phyloP scores from a whole-genome alignment of 1,284 basidiomycete species.

The Cryptococcus maquisensis region DNA sequence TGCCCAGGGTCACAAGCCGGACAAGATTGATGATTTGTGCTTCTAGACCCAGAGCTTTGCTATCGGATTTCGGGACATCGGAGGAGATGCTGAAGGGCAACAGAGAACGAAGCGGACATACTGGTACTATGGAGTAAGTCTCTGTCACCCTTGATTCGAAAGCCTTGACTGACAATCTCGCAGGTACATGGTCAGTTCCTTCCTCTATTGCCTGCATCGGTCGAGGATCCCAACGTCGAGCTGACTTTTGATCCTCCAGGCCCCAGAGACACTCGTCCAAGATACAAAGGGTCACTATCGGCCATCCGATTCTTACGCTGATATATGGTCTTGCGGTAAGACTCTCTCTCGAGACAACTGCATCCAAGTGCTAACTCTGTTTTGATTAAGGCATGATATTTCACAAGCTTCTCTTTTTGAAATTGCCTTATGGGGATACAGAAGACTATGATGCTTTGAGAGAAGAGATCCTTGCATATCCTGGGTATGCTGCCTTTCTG shows the following conservation, averaged over 20 bases:
- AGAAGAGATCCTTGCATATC: conserved; percentile 67
- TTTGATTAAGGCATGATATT: conserved; percentile 70
- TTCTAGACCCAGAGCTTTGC: conserved; percentile 61
- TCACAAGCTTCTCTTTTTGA: conserved; percentile 84
- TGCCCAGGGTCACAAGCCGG: not conserved
- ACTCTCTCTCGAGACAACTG: not conserved
- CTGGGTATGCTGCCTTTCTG: conserved; percentile 56
- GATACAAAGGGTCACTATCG: conserved; percentile 57
- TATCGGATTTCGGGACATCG: conserved; percentile 92
- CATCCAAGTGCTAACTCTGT: not conserved
- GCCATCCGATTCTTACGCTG: conserved; percentile 73
- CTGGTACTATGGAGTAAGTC: conserved; percentile 71
- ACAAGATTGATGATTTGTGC: not conserved
- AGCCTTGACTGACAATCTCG: not conserved
- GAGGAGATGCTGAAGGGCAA: conserved; percentile 74
- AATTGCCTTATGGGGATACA: conserved; percentile 69
- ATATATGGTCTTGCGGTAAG: conserved; percentile 55
- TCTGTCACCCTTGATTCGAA: not conserved
- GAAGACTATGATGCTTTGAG: conserved; percentile 60
- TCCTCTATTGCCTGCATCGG: not conserved
- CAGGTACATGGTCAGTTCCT: conserved; percentile 36
- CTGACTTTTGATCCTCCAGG: too few relatives aligned
- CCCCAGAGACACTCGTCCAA: conserved; percentile 70
- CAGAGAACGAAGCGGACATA: conserved; percentile 74
- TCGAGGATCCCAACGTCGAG: too few relatives aligned